Conservation (phyloP, 2,329 filamentous ascomycete genomes). For the Fusarium sp. region DNA sequence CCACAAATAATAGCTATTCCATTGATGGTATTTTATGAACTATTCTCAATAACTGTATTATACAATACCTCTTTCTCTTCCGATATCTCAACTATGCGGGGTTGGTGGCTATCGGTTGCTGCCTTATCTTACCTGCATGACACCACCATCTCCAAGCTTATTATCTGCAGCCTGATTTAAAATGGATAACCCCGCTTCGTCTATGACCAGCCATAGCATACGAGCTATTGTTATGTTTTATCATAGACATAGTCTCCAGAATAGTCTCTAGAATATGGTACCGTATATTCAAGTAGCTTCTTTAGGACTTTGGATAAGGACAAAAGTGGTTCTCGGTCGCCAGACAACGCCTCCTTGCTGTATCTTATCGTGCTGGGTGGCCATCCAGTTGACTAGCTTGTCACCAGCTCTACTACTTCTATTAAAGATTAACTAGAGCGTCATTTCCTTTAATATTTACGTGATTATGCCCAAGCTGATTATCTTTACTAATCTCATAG, state of each 20-base stretch:
- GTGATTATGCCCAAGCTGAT: too few species aligned
- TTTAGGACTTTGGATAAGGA: background rate
- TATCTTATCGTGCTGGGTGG: background rate
- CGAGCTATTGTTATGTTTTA: background rate
- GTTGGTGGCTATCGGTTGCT: background rate
- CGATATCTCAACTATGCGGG: too few species aligned
- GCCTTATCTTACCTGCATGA: background rate
- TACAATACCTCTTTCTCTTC: too few species aligned
- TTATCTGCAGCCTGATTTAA: background rate
- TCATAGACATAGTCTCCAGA: background rate
- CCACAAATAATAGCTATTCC: rapidly evolving
- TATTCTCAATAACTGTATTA: background rate
- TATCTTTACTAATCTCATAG: too few species aligned
- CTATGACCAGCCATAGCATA: background rate
- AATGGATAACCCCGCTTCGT: background rate
- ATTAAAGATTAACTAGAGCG: too few species aligned
- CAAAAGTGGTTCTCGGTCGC: background rate
- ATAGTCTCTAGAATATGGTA: background rate
- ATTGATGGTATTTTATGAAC: rapidly evolving
- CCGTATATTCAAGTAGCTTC: background rate
- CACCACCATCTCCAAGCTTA: background rate
- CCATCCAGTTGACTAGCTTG: too few species aligned
- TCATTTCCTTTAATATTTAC: too few species aligned
- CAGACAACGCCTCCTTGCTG: background rate
- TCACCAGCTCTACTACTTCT: too few species aligned